Evolutionary conservation across 192 early-diverging fungal species (phyloP).

Genomic region (Dissophora ornata): DNA sequence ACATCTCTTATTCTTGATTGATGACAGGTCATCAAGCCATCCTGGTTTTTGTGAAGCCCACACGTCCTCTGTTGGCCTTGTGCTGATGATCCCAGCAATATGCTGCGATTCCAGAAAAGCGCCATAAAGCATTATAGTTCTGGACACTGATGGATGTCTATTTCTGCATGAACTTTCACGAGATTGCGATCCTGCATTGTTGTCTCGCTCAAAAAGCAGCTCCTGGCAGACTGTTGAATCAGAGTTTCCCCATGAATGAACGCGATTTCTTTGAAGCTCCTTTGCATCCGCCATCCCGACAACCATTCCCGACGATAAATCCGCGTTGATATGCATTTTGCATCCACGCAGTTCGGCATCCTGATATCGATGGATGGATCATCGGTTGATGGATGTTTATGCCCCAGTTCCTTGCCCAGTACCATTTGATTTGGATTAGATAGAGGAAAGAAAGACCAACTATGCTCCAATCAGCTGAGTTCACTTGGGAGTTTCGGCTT

Average conservation of each 20-base stretch:
- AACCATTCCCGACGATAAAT: not conserved
- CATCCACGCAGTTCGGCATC: too few relatives aligned
- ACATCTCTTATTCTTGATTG: not conserved
- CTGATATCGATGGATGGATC: conserved; percentile 27
- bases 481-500: too few relatives aligned
- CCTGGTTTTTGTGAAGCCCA: too few relatives aligned
- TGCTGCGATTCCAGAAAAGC: too few relatives aligned
- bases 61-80: too few relatives aligned
- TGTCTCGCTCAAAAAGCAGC: not conserved
- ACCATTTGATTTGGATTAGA: conserved; percentile 10
- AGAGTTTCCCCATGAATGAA: conserved; percentile 17
- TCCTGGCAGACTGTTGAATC: not conserved
- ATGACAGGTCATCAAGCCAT: too few relatives aligned
- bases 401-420: not conserved
- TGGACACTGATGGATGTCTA: not conserved
- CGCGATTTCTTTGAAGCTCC: not conserved
- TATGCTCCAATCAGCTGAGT: not conserved
- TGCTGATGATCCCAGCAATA: too few relatives aligned
- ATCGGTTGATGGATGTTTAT: conserved; percentile 5
- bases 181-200: not conserved
- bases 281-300: not conserved
- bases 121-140: too few relatives aligned
- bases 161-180: not conserved
- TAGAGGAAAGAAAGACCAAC: not conserved
- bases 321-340: too few relatives aligned